Conservation (phyloP, 208 protist genomes). For the Trichomonas vaginalis region DNA sequence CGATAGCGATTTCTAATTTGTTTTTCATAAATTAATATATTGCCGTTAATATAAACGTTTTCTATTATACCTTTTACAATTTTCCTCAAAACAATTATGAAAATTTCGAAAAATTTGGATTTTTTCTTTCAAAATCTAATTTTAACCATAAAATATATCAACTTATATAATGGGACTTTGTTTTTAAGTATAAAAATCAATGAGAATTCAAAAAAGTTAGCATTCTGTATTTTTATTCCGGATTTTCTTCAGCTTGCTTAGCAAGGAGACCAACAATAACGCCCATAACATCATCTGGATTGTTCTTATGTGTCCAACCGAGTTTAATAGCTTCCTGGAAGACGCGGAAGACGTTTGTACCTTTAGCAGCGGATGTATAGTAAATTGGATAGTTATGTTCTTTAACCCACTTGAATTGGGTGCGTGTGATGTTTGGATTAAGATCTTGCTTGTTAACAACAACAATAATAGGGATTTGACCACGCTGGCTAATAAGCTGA, state of each 20-base stretch:
- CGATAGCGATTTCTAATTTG: no score
- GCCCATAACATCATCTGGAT: constrained; percentile 17
- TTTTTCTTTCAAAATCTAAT: no score
- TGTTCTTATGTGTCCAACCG: constrained; percentile 13
- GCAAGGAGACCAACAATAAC: constrained; percentile 1
- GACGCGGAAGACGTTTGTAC: not conserved
- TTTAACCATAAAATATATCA: no score
- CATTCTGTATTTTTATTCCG: no score
- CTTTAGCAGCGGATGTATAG: not conserved
- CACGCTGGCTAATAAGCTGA: constrained; percentile 20
- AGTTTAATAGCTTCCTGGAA: constrained; percentile 16
- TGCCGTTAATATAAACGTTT: no score
- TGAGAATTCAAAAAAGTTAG: no score
- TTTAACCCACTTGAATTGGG: not conserved
- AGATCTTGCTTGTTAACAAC: constrained; percentile 32
- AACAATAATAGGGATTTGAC: constrained; percentile 27
- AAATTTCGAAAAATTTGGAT: no score
- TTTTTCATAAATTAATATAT: no score
- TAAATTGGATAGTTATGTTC: not conserved
- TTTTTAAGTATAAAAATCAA: no score
- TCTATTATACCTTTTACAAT: no score
- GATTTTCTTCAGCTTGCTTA: not conserved
- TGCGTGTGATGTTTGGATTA: not conserved
- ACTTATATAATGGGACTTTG: no score
- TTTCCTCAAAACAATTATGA: no score